Percentiles rank a stretch among this genome's conserved stretches.
Evolutionary conservation across 345 rosid genomes (phyloP).

Genomic region (Litchi chinensis): DNA sequence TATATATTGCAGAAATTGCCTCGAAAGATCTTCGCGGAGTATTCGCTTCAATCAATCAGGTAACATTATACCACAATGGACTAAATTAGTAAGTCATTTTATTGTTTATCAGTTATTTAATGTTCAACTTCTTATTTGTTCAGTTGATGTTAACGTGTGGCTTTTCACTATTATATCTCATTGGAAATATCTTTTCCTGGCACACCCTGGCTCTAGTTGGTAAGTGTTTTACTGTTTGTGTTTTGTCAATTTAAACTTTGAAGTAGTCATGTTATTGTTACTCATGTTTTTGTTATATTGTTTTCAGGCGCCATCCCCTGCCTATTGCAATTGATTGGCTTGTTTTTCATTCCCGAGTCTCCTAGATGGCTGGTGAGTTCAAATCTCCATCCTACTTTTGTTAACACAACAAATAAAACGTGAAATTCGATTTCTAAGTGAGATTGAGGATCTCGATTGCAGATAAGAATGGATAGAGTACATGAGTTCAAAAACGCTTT

Average conservation of each 20-base stretch:
- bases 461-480: constrained; percentile 48
- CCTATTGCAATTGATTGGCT: constrained; percentile 31
- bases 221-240: neutral
- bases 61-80: neutral
- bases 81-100: neutral
- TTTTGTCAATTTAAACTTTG: neutral
- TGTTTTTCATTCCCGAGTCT: constrained; percentile 54
- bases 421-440: neutral
- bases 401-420: no score
- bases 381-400: neutral
- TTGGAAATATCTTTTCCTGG: constrained; percentile 38
- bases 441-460: neutral
- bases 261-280: neutral
- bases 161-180: constrained; percentile 18
- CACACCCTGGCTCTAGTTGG: constrained; percentile 34
- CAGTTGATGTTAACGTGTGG: constrained; percentile 35
- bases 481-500: constrained; percentile 48
- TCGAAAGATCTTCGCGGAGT: constrained; percentile 37
- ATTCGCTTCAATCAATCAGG: constrained; percentile 30
- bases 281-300: neutral
- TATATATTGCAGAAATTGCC: constrained; percentile 50
- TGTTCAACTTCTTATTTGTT: neutral
- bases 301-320: constrained; percentile 39
- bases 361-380: constrained; percentile 58
- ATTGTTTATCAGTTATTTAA: neutral